Conservation (phyloP, 331 rosid species). For the Rhamnella rubrinervis region DNA sequence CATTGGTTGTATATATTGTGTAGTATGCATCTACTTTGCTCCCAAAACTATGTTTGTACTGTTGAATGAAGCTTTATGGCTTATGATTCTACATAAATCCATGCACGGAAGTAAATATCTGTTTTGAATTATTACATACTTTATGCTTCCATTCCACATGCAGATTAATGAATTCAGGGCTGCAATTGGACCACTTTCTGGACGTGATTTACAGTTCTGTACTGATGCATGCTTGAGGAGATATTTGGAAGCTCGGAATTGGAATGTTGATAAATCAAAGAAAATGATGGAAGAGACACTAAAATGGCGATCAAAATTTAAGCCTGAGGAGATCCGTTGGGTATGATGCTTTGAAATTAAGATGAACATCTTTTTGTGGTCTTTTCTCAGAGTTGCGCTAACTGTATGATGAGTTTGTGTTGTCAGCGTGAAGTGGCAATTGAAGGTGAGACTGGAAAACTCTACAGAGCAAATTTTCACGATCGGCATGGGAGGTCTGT, state of each 20-base stretch:
- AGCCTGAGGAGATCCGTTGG: constrained; percentile 52
- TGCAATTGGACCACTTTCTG: constrained; percentile 33
- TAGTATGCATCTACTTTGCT: too few relatives aligned
- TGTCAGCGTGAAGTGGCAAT: constrained; percentile 62
- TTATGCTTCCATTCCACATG: not conserved
- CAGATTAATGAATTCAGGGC: constrained; percentile 41
- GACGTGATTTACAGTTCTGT: constrained; percentile 29
- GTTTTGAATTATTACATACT: not conserved
- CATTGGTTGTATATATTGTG: not conserved
- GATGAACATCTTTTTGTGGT: not conserved
- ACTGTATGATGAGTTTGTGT: not conserved
- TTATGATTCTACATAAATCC: too few relatives aligned
- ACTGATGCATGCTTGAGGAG: constrained; percentile 45
- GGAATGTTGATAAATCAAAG: constrained; percentile 41
- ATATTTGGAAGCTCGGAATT: constrained; percentile 45
- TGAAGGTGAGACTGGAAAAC: constrained; percentile 93
- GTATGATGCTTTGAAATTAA: constrained; percentile 12
- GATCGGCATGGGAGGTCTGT: constrained; percentile 71
- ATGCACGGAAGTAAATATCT: not conserved
- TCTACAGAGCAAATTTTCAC: constrained; percentile 72
- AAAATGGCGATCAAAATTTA: constrained; percentile 42
- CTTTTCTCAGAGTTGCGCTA: not conserved
- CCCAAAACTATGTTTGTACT: too few relatives aligned
- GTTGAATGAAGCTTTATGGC: too few relatives aligned
- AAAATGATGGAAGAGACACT: constrained; percentile 45